phyloP scores from a whole-genome alignment of 129 eudicot genomes.

The Chrysanthemum seticuspe region DNA sequence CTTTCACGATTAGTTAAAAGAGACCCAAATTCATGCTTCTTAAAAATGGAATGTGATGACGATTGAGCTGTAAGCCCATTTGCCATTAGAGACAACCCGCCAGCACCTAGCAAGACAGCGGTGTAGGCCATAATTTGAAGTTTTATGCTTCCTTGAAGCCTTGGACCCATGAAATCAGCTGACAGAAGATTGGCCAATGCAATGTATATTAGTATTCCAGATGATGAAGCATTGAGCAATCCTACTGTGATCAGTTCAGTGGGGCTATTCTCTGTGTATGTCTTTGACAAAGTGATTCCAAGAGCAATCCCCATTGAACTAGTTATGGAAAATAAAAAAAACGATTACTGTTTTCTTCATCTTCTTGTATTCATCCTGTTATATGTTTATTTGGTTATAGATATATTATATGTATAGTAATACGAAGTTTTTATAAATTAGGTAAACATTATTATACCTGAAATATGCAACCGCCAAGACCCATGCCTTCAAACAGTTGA shows the following conservation, averaged over 20 bases:
- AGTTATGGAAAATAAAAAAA: constrained; percentile 6
- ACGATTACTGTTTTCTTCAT: constrained; percentile 10
- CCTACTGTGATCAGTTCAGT: constrained; percentile 14
- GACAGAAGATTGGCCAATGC: constrained; percentile 18
- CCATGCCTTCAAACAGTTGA: constrained; percentile 27
- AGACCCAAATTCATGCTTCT: not conserved
- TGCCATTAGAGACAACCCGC: constrained; percentile 23
- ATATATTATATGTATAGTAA: too few species aligned
- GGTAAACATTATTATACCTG: constrained; percentile 1
- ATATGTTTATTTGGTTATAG: not conserved
- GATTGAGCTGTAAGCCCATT: constrained; percentile 11
- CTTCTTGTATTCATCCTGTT: constrained; percentile 12
- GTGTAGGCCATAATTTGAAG: constrained; percentile 8
- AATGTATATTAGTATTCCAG: constrained; percentile 18
- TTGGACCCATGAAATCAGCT: constrained; percentile 16
- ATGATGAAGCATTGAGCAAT: constrained; percentile 17
- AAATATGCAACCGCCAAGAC: constrained; percentile 23
- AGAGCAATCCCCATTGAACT: constrained; percentile 13
- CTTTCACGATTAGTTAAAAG: too few species aligned
- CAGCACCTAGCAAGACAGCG: constrained; percentile 15
- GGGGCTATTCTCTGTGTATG: constrained; percentile 20
- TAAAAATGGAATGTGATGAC: not conserved
- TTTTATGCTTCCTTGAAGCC: constrained; percentile 22
- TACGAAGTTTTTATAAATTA: not conserved
- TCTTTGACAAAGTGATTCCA: constrained; percentile 12